A percentile compares a stretch with the other conserved stretches of the same genome.
Conservation (phyloP, 2,329 filamentous ascomycete genomes). For the Claviceps arundinis region DNA sequence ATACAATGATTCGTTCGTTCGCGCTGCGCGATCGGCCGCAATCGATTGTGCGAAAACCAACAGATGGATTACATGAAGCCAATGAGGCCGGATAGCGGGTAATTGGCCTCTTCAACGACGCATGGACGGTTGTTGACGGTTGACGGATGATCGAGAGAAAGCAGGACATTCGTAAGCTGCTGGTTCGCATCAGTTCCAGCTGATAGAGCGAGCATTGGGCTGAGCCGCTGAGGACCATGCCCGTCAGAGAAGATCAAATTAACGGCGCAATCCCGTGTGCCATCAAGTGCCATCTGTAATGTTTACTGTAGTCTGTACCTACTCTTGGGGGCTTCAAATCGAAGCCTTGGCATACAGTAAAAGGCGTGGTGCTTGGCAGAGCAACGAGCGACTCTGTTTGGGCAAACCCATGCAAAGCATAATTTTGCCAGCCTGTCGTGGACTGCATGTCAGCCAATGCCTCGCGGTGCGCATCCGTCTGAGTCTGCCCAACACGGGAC, state of each 20-base stretch:
- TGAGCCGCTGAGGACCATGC: background rate
- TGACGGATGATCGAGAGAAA: background rate
- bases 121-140: background rate
- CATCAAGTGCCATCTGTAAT: background rate
- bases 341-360: background rate
- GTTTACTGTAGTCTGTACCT: background rate
- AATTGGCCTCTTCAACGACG: too few species aligned
- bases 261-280: background rate
- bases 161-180: background rate
- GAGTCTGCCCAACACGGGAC: background rate
- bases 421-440: constrained; percentile 1
- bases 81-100: too few species aligned
- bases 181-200: background rate
- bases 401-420: constrained; percentile 1
- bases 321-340: background rate
- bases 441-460: background rate
- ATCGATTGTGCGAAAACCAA: too few species aligned
- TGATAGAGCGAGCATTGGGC: background rate
- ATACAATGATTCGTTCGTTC: background rate
- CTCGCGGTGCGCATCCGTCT: background rate
- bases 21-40: background rate
- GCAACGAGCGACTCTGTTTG: background rate
- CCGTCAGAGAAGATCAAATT: background rate
- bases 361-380: background rate
- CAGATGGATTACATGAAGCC: too few species aligned